Base-by-base conservation (phyloP, 805 yeast species). In the Metschnikowia vanudenii region DNA sequence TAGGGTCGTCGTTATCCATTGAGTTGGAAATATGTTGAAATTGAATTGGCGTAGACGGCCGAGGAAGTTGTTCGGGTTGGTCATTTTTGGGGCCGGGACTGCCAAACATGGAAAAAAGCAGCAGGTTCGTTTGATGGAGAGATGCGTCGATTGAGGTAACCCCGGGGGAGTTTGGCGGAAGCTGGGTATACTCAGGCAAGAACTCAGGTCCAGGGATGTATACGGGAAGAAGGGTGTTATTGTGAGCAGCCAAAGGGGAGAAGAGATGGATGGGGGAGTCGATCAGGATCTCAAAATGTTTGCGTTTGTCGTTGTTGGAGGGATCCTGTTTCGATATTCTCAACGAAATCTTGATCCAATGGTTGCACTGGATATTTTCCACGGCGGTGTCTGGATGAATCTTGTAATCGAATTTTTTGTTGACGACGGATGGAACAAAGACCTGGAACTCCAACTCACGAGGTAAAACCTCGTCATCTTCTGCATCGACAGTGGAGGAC, bases 221-320 rank as follows among this genome's bases (percentile, higher is more conserved):
- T 5, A 88, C 84, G 4, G 96, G 96, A 37, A 87, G 66, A 32
- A 86, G 63, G 1, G 92, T 86, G 57, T 86, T 85, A 4, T 87
- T 87, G 65, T 85, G 96, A 1, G 88, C 85, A 51, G 96, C 88
- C 40, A 79, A 68, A 6, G 84, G 81, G 40, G 91, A 82, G 41
- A 91, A 69, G 4, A 94, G 74, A 58, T 87, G 95, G 49, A 94
- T 82, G 3, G 99, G 99, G 2, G 97, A 88, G 65, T 94, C 99
- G 46, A 94, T 92, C 48, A 89, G 83, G 37, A 94, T 87, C 68
- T 94, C 99, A 62, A 86, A 94, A 61, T 90, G 97, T 62, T 91
- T 94, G 38, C 96, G 73, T 60, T 88, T 88, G 14, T 57, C 73
- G 3, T 69, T 64, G 37, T 70, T 67, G 1, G 74, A 72, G 2